Evolutionary conservation across 2,329 filamentous ascomycete genomes (phyloP).

Genomic region (Harringtonia lauricola): DNA sequence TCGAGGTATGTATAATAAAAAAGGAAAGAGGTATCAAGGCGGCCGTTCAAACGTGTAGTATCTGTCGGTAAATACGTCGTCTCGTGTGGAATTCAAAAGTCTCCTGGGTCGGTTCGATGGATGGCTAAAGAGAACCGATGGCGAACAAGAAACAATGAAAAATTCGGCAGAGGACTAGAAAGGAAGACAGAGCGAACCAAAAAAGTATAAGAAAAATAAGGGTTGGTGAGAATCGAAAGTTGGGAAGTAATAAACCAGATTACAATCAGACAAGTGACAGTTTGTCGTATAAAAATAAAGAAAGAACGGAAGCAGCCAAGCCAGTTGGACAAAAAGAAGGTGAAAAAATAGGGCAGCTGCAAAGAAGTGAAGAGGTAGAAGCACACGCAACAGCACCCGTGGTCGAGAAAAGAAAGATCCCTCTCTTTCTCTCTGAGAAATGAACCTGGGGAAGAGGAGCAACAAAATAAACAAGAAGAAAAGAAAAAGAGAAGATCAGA

Average conservation of each 20-base stretch:
- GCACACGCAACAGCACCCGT: conserved; percentile 21
- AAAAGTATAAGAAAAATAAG: conserved; percentile 1
- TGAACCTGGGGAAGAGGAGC: not conserved
- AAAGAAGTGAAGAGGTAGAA: conserved; percentile 25
- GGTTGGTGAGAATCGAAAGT: conserved; percentile 5
- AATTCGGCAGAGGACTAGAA: conserved; percentile 1
- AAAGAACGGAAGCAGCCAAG: conserved; percentile 48
- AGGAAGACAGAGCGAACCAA: conserved; percentile 3
- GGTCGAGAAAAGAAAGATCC: conserved; percentile 12
- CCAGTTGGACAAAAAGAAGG: conserved; percentile 32
- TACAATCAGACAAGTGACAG: not conserved
- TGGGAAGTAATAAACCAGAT: not conserved
- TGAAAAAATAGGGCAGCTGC: conserved; percentile 30
- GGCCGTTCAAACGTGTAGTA: no score
- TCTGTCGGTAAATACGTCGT: no score
- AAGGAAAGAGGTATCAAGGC: no score
- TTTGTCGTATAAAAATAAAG: not conserved
- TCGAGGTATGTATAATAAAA: no score
- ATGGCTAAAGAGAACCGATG: not conserved
- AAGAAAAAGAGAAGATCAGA: conserved; percentile 5
- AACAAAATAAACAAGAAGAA: conserved; percentile 8
- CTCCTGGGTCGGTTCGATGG: no score
- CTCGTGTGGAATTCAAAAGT: no score
- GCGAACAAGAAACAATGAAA: conserved; percentile 1
- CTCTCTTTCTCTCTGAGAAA: not conserved